phyloP scores from a whole-genome alignment of 768 basidiomycete species.

The Naganishia kalamii region DNA sequence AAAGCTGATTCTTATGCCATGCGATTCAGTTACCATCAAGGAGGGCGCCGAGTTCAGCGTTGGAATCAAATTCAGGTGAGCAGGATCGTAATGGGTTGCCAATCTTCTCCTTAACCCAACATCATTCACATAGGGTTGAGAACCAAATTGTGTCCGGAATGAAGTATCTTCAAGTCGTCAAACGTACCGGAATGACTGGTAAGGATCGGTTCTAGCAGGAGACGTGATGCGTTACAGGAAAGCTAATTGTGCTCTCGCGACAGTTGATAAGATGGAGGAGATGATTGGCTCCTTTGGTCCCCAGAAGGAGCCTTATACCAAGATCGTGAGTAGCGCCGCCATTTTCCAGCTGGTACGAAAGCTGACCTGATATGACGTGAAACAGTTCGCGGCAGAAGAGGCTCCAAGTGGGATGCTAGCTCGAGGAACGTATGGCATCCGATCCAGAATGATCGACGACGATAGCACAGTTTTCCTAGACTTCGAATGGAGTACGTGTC shows the following conservation, averaged over 20 bases:
- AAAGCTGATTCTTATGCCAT: neutral
- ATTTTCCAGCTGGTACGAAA: too few species aligned
- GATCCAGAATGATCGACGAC: constrained; percentile 79
- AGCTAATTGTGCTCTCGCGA: neutral
- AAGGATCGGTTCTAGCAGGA: constrained; percentile 15
- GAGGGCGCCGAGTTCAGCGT: constrained; percentile 67
- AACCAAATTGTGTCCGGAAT: constrained; percentile 64
- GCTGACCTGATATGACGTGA: constrained; percentile 28
- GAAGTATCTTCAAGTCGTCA: constrained; percentile 77
- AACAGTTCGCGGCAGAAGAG: constrained; percentile 45
- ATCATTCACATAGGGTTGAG: constrained; percentile 75
- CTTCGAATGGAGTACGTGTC: constrained; percentile 63
- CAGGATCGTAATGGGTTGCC: neutral
- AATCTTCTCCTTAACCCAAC: constrained; percentile 37
- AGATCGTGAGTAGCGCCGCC: constrained; percentile 50
- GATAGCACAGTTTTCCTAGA: constrained; percentile 70
- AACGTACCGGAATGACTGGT: constrained; percentile 71
- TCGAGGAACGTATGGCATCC: constrained; percentile 72
- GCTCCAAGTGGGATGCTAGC: constrained; percentile 72
- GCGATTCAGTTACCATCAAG: constrained; percentile 17
- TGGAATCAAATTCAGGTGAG: constrained; percentile 53
- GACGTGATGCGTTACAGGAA: constrained; percentile 7
- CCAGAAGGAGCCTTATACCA: constrained; percentile 61
- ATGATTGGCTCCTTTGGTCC: constrained; percentile 95
- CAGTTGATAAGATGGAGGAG: constrained; percentile 81